These are phyloP conservation scores for Jatropha multifida DNA, from an alignment of 441 rosid genomes.

Conservation along the genomic window DNA sequence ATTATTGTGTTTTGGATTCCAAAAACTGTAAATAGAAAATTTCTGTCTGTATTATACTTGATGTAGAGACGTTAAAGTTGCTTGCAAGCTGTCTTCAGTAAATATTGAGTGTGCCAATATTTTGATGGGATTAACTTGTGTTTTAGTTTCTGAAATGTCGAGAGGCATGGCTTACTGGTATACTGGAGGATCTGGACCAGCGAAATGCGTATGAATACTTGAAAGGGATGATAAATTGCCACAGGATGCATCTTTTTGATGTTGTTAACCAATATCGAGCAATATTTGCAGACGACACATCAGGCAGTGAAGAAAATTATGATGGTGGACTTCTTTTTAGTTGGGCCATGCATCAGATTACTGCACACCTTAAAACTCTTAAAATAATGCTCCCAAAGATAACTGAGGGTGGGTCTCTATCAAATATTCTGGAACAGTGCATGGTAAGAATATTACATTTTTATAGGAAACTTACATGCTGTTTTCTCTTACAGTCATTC, in stretches of 20 bases:
- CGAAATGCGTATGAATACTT: slow-evolving; percentile 84
- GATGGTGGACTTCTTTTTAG: slow-evolving; percentile 95
- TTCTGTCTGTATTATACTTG: not conserved
- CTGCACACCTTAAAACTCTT: slow-evolving; percentile 89
- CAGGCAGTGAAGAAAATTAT: slow-evolving; percentile 90
- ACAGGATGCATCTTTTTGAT: slow-evolving; percentile 87
- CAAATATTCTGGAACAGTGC: slow-evolving; percentile 93
- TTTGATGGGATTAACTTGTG: slow-evolving; percentile 21
- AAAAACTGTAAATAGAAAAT: not conserved
- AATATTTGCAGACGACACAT: slow-evolving; percentile 93
- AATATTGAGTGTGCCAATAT: slow-evolving; percentile 11
- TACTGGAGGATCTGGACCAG: slow-evolving; percentile 92
- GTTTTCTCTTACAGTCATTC: not conserved
- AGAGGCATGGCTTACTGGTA: slow-evolving; percentile 96
- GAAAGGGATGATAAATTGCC: slow-evolving; percentile 95
- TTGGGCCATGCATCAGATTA: slow-evolving; percentile 98
- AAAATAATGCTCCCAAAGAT: slow-evolving; percentile 93
- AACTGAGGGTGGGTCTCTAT: slow-evolving; percentile 90
- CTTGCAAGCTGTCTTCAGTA: slow-evolving; percentile 17
- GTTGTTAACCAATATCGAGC: slow-evolving; percentile 96
- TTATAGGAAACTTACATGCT: not conserved
- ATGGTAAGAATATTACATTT: slow-evolving; percentile 53
- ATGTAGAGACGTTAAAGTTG: slow-evolving; percentile 11
- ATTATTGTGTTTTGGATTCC: slow-evolving; percentile 4
- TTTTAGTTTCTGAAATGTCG: slow-evolving; percentile 88